These are phyloP conservation scores for Sclerotinia subarctica DNA, from an alignment of 2,329 filamentous ascomycete genomes.

Conservation along the genomic window DNA sequence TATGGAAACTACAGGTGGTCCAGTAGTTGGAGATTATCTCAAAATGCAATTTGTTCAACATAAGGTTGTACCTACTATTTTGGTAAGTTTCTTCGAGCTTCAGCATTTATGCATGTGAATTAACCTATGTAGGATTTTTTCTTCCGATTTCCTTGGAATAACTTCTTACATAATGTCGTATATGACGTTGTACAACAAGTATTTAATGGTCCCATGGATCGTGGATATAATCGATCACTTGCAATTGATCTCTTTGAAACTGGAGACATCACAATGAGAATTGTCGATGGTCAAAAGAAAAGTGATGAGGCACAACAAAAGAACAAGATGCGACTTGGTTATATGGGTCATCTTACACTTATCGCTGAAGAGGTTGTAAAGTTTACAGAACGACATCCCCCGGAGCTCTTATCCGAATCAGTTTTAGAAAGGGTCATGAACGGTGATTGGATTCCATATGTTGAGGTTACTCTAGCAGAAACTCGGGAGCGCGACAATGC, in stretches of 20 bases:
- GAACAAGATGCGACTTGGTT: slow-evolving; percentile 87
- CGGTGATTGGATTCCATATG: slow-evolving; percentile 89
- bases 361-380: slow-evolving; percentile 99
- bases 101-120: slow-evolving; percentile 16
- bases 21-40: slow-evolving; percentile 89
- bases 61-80: slow-evolving; percentile 88
- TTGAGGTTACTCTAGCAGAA: slow-evolving; percentile 87
- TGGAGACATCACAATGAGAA: slow-evolving; percentile 83
- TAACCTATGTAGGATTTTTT: slow-evolving; percentile 73
- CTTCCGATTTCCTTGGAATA: slow-evolving; percentile 98
- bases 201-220: slow-evolving; percentile 97
- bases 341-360: slow-evolving; percentile 96
- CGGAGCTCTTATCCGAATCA: slow-evolving; percentile 77
- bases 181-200: slow-evolving; percentile 99
- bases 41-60: slow-evolving; percentile 97
- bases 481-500: slow-evolving; percentile 95
- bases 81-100: slow-evolving; percentile 58
- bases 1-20: slow-evolving; percentile 38
- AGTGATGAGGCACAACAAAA: slow-evolving; percentile 83
- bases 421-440: slow-evolving; percentile 88
- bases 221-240: slow-evolving; percentile 84
- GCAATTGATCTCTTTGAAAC: slow-evolving; percentile 91
- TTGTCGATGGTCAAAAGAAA: slow-evolving; percentile 82
- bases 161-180: slow-evolving; percentile 97
- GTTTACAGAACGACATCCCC: slow-evolving; percentile 90